Base-by-base conservation (phyloP, 345 rosid species). In the Populus euphratica region DNA sequence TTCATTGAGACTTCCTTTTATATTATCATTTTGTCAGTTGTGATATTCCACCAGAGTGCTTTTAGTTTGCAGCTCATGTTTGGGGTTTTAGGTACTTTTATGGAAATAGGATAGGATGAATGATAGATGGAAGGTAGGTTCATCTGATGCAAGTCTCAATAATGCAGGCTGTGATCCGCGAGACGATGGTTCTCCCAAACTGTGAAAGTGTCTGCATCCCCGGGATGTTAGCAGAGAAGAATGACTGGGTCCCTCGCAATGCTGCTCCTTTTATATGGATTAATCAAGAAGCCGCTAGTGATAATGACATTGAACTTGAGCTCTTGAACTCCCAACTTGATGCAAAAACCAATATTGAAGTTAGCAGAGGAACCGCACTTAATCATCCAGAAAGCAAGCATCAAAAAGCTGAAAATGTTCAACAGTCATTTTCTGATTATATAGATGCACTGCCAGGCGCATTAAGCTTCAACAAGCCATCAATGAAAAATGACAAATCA, bases 171-270 rank as follows among this genome's bases (percentile, higher is more conserved):
- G 79, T 86, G 1, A 90, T 96, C 69, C 84, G 87, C 36, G 98
- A 92, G 49, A 86, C 89, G 11, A 69, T 96, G 90, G 99, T 96
- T 59, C 97, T 91, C 66, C 99, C 99, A n/a, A 96, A 96, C 83
- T 87, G 91, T 72, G 97, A 92, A 82, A 87, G 89, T 69, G 20
- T 89, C 70, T 84, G 89, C 80, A 83, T 96, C 83, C 95, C 98
- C 12, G 88, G 91, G 88, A 96, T 96, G 98, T 75, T 86, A 76
- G 94, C 97, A 6, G 97, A 96, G 64, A 93, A 92, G 79, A 85
- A 96, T 78, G 98, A 96, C 81, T 96, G 99, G 98, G 88, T 90
- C 25, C 88, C 89, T 50, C 83, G 90, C 76, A 81, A 83, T 47
- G 87, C 79, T 41, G 99, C 98, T 79, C 99, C 99, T 36, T 93